Conservation (phyloP, 805 yeast species). For the Tetrapisispora pingtungensis region DNA sequence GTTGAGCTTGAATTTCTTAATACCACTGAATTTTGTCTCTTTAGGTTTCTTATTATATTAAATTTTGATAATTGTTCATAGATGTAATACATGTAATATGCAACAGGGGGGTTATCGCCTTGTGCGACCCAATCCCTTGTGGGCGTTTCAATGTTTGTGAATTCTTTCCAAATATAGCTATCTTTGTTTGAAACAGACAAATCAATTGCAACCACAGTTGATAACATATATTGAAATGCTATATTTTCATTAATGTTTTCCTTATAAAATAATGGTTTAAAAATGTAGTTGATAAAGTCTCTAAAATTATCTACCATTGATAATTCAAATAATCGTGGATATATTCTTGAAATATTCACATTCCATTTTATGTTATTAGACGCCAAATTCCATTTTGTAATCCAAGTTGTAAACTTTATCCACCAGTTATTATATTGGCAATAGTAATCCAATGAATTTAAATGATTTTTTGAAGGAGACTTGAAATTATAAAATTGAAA, state of each 20-base stretch:
- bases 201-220: conserved; percentile 28
- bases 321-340: conserved; percentile 14
- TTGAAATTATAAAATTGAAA: conserved; percentile 16
- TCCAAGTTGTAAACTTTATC: conserved; percentile 30
- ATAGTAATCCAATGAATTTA: not conserved
- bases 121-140: conserved; percentile 25
- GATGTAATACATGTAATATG: conserved; percentile 32
- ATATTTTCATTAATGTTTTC: conserved; percentile 17
- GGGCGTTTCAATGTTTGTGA: conserved; percentile 10
- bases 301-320: conserved; percentile 24
- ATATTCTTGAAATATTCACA: conserved; percentile 28
- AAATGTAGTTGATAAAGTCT: conserved; percentile 26
- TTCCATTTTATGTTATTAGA: conserved; percentile 35
- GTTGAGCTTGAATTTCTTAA: conserved; percentile 17
- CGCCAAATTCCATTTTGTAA: conserved; percentile 29
- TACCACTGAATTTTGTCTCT: conserved; percentile 13
- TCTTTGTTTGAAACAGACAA: conserved; percentile 20
- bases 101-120: conserved; percentile 32
- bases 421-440: conserved; percentile 21
- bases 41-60: conserved; percentile 11
- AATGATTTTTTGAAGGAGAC: not conserved
- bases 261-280: conserved; percentile 26
- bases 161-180: conserved; percentile 21
- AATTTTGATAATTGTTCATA: conserved; percentile 17
- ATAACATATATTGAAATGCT: conserved; percentile 21